phyloP scores from a whole-genome alignment of 768 basidiomycete species.

The Pisolithus tinctorius region DNA sequence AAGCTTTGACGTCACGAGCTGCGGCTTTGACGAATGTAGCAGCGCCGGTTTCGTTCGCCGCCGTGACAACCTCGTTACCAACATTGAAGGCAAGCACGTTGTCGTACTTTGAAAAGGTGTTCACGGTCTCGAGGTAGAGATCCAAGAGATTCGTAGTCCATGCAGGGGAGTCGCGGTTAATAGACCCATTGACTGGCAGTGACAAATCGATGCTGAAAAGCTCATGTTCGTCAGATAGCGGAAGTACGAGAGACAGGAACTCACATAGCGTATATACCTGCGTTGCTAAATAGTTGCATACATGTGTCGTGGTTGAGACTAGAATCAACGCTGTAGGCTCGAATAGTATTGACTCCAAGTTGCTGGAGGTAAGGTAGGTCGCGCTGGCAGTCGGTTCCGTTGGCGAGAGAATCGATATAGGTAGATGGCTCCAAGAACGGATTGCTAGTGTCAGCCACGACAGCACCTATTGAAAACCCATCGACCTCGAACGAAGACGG shows the following conservation, averaged over 20 bases:
- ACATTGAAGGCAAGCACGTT: constrained; percentile 88
- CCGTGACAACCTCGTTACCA: constrained; percentile 74
- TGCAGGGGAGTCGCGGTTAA: constrained; percentile 61
- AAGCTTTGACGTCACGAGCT: constrained; percentile 81
- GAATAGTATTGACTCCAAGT: constrained; percentile 74
- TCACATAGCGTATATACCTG: constrained; percentile 87
- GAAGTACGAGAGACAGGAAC: constrained; percentile 19
- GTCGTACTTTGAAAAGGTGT: constrained; percentile 77
- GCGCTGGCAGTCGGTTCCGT: constrained; percentile 59
- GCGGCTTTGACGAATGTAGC: constrained; percentile 87
- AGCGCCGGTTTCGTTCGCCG: constrained; percentile 47
- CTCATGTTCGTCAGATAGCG: neutral
- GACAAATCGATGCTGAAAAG: constrained; percentile 72
- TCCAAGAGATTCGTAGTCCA: constrained; percentile 82
- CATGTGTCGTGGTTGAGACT: constrained; percentile 80
- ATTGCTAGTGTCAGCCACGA: constrained; percentile 43
- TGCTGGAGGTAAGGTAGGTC: constrained; percentile 74
- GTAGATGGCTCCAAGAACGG: constrained; percentile 65
- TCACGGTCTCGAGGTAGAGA: constrained; percentile 71
- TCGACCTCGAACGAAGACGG: neutral
- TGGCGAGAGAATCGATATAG: constrained; percentile 75
- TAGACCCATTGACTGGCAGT: constrained; percentile 80
- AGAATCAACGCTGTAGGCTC: constrained; percentile 83
- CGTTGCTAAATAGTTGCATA: constrained; percentile 69
- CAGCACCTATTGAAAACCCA: constrained; percentile 22